These are phyloP conservation scores for Arabis hirsuta DNA, from an alignment of 345 rosid genomes.

Conservation along the genomic window DNA sequence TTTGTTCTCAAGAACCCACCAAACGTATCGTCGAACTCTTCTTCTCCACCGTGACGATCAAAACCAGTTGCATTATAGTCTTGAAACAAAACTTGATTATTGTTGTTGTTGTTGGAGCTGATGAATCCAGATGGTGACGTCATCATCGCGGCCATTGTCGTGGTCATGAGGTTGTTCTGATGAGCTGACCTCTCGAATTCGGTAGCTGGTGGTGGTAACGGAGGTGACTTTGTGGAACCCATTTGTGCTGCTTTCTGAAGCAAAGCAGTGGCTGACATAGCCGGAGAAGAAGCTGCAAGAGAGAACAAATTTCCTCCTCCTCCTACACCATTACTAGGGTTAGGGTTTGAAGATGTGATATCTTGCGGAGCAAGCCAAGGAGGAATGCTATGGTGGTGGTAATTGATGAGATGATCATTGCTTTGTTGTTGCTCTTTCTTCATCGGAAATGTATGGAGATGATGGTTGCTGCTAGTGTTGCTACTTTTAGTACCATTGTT, in stretches of 20 bases:
- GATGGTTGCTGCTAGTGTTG: slow-evolving; percentile 33
- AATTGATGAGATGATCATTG: slow-evolving; percentile 31
- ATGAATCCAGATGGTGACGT: slow-evolving; percentile 36
- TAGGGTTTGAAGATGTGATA: slow-evolving; percentile 58
- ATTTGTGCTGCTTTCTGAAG: slow-evolving; percentile 91
- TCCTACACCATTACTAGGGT: slow-evolving; percentile 53
- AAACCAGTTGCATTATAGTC: slow-evolving; percentile 51
- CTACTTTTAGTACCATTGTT: slow-evolving; percentile 16
- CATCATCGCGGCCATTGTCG: slow-evolving; percentile 47
- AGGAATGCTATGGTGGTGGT: slow-evolving; percentile 45
- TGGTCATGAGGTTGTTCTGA: slow-evolving; percentile 32
- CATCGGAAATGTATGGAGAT: slow-evolving; percentile 49
- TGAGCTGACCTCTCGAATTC: slow-evolving; percentile 38
- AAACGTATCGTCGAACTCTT: slow-evolving; percentile 52
- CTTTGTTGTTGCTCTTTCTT: slow-evolving; percentile 58
- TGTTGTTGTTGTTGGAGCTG: slow-evolving; percentile 36
- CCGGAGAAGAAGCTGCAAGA: slow-evolving; percentile 51
- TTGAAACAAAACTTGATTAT: slow-evolving; percentile 51
- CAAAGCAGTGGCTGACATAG: slow-evolving; percentile 89
- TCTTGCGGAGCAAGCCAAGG: slow-evolving; percentile 61
- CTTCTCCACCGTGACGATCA: slow-evolving; percentile 37
- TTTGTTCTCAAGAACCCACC: slow-evolving; percentile 52
- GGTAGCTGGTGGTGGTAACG: slow-evolving; percentile 47
- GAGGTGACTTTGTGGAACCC: slow-evolving; percentile 64
- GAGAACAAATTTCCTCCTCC: slow-evolving; percentile 35